A percentile compares a stretch with the other conserved stretches of the same genome.
Evolutionary conservation across 495 filamentous ascomycete species (phyloP).

Genomic region (Bombardia bombarda): DNA sequence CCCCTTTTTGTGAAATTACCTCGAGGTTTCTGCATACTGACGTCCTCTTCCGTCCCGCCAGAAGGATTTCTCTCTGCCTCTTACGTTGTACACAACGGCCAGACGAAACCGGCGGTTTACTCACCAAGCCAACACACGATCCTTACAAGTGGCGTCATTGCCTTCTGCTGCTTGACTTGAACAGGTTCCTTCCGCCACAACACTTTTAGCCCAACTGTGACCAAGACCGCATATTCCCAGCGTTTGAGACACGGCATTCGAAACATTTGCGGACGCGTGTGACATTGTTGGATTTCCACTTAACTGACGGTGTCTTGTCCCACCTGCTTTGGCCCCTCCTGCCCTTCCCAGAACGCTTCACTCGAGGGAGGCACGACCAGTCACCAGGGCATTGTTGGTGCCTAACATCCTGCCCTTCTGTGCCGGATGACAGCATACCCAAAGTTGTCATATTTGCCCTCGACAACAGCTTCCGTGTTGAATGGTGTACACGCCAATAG

Average conservation of each 20-base stretch:
- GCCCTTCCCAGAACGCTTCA: neutral
- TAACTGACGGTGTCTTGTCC: neutral
- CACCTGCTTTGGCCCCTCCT: neutral
- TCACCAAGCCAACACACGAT: too few species aligned
- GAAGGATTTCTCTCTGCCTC: too few species aligned
- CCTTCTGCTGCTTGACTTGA: neutral
- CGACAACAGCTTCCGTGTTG: neutral
- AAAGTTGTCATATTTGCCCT: neutral
- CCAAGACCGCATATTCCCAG: neutral
- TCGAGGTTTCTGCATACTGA: too few species aligned
- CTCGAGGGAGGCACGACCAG: too few species aligned
- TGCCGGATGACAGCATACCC: neutral
- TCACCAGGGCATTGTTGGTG: too few species aligned
- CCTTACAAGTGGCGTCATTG: neutral
- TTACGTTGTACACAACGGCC: too few species aligned
- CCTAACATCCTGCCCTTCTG: neutral
- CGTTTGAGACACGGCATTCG: neutral
- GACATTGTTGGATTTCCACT: neutral
- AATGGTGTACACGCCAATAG: neutral
- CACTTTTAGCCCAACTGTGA: too few species aligned
- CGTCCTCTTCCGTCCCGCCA: too few species aligned
- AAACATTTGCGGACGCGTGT: neutral
- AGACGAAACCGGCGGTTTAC: too few species aligned
- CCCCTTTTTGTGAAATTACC: too few species aligned
- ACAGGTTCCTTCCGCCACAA: neutral